Base-by-base conservation (phyloP, 2,329 filamentous ascomycete genomes). In the Sporothrix brasiliensis region DNA sequence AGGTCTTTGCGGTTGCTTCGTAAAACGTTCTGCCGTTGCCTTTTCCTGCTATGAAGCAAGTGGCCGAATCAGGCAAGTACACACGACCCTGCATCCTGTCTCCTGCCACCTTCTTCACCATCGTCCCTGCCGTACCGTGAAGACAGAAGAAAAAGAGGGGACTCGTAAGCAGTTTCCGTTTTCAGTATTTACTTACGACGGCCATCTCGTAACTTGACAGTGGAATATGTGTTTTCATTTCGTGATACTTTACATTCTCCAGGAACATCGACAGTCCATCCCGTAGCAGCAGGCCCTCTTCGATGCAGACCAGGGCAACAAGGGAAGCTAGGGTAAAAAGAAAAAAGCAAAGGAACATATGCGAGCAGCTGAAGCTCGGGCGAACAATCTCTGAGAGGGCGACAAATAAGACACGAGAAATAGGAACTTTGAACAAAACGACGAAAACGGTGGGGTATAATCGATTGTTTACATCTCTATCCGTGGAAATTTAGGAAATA, bases 31-130 rank as follows among this genome's bases (percentile, higher is more conserved):
- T 63, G 39, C 11, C 41, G 10, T 49, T 63, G 56, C 41, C 41
- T 30, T 34, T 39, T 61, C n/a, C 24, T 30, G 21, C 49, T 27
- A 1, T 10, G 21, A 65, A 30, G 19, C 27, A 50, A 21, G 44
- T 68, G n/a, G 41, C 65, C 60, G 14, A 54, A 56, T 63, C 11
- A n/a, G 65, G 69, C 47, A 71, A 71, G 69, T 68, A 60, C 52
- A 67, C 61, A 70, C 69, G 68, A 56, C 52, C 50, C 50, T 30
- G 34, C 16, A 49, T 47, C 24, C 4, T 13, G 14, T 14, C 13
- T 44, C 21, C n/a, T 44, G 21, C 21, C 58, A 27, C 24, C 34
- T 27, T 61, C 39, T 47, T 44, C 39, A 47, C 39, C 39, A 5
- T 63, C 58, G 56, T 14, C 14, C n/a, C 27, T 13, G 14, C 39